Base-by-base conservation (phyloP, 2,329 filamentous ascomycete species). In the Zymoseptoria passerinii region DNA sequence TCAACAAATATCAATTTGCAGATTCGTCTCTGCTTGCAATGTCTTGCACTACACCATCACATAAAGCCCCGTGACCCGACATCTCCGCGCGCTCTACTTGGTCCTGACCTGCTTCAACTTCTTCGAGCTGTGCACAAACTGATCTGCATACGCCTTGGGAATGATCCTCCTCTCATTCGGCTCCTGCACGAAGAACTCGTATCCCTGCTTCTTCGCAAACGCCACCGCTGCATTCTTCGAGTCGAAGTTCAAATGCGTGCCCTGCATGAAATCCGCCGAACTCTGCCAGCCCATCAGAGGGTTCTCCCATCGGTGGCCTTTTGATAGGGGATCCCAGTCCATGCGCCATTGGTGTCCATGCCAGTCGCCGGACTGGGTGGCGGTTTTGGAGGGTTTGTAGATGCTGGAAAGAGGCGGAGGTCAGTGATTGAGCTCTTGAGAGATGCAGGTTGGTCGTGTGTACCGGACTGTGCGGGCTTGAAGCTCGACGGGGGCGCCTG, bases 271-370 rank as follows among this genome's bases (percentile, higher is more conserved):
- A 75, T 99, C 94, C 57, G 83, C 92, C 18, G 91, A 95, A 23
- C 92, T 97, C 74, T 96, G 92, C 95, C 95, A 99, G 61, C 94
- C 94, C 84, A 99, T 99, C 73, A 99, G 77, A 52, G 88, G 90
- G 77, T 99, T 99, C 80, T 99, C 94, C 95, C 94, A 99, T 68
- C 94, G 84, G 76, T 96, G 90, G 61, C 94, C 94, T 79, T 95
- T 96, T 68, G 81, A 77, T 29, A 97, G 81, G 53, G 95, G 85
- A 73, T 99, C 94, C 94, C 94, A 99, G 75, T 99, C 94, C 91
- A 99, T 95, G 54, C 92, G 87, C 94, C 94, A 99, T 70, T 88
- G 83, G 72, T 89, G 84, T 57, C 83, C 79, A 72, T 89, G 86
- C 88, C 90, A 96, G 68, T 85, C 83, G 64, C 94, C 92, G 35